Conservation (phyloP, 164 flowering plant species). For the Nymphaea thermarum region DNA sequence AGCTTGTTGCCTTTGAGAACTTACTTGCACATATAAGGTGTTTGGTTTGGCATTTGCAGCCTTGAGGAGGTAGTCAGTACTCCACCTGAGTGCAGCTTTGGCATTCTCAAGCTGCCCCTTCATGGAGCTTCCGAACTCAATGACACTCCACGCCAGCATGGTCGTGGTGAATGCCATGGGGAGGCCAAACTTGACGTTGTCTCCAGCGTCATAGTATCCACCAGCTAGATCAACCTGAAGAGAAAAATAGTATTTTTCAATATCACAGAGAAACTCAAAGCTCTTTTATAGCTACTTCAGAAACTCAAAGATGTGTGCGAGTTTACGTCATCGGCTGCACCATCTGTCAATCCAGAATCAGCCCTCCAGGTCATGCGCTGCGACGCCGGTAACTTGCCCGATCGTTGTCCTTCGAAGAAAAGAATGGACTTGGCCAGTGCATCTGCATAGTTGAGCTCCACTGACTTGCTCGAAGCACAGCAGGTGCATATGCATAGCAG, state of each 20-base stretch:
- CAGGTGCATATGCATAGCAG: conserved; percentile 10
- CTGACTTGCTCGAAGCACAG: conserved; percentile 19
- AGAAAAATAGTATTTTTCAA: neutral
- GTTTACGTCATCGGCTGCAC: conserved; percentile 48
- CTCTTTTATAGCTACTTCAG: neutral
- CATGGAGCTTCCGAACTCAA: conserved; percentile 81
- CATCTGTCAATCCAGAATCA: conserved; percentile 65
- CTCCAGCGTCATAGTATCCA: conserved; percentile 96
- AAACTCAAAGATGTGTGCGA: neutral
- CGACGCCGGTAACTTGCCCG: conserved; percentile 60
- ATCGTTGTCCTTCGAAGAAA: conserved; percentile 86
- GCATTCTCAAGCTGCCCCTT: conserved; percentile 40
- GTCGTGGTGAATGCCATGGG: conserved; percentile 96
- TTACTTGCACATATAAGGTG: conserved; percentile 72
- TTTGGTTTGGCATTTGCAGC: conserved; percentile 69
- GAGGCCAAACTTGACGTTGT: conserved; percentile 79
- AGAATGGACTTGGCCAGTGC: conserved; percentile 77
- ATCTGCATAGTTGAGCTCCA: conserved; percentile 29
- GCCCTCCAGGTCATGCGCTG: conserved; percentile 72
- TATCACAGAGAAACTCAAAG: neutral
- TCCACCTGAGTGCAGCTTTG: conserved; percentile 66
- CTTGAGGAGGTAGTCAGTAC: conserved; percentile 76
- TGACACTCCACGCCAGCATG: conserved; percentile 77
- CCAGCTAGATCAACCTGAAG: conserved; percentile 81
- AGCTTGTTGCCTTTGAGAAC: conserved; percentile 6